Base-by-base conservation (phyloP, 208 protist species). In the Leishmania guyanensis region DNA sequence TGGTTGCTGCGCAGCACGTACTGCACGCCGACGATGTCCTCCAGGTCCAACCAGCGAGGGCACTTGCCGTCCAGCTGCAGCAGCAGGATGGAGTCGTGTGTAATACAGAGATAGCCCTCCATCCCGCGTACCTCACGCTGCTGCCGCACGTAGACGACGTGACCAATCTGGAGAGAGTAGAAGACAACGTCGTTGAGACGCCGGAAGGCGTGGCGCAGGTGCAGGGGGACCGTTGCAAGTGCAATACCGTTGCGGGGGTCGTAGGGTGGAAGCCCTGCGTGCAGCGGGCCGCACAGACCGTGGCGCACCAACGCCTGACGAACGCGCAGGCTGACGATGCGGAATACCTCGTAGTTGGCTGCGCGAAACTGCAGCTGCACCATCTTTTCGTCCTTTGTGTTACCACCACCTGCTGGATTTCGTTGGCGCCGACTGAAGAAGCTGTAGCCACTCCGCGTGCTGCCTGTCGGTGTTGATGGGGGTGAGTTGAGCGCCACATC, bases 241-340 rank as follows among this genome's bases (percentile, higher is more conserved):
- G 82, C 80, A 53, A 92, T 86, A 68, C 89, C 89, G 81, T 92
- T 92, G 65, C 89, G 89, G 17, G 89, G 89, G 80, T 92, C 89
- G 72, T 90, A 89, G 22, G 89, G 84, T 0, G 89, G 89, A n/a
- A 90, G 80, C 3, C 89, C 89, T 12, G 69, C 72, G 87, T 92
- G 89, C 39, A 90, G 79, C 3, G 89, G 89, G n/a, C 69, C 69
- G 50, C 79, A 85, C 43, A 90, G 82, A 29, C 85, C 86, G 72
- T 86, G 81, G 6, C 83, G 83, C 53, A 91, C 88, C 9, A 91
- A 80, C 20, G 84, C 83, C 77, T 91, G 82, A 0, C 88, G 85
- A 64, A 89, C 39, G 1, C 84, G 87, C 50, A 88, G 81, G 43
- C 81, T 88, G 39, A 89, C 79, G 56, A 86, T 84, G 36, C 83